Base-by-base conservation (phyloP, 1,284 basidiomycete genomes). In the Cutaneotrichosporon sp. region DNA sequence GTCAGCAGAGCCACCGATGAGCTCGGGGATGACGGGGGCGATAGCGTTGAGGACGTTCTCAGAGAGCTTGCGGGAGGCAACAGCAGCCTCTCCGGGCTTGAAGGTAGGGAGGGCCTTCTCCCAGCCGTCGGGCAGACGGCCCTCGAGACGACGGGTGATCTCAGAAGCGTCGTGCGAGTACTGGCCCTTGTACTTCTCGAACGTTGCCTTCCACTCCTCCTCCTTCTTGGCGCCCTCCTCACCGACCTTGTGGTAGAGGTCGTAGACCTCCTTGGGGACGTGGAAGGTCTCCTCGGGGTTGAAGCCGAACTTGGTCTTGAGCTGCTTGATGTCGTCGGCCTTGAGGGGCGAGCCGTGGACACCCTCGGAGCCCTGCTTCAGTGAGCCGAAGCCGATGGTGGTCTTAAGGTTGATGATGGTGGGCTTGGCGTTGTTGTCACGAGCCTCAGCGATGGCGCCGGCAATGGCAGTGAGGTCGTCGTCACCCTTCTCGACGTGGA, bases 341-440 rank as follows among this genome's bases (percentile, higher is more conserved):
- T 96, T 96, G 67, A 97, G 81, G 55, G 93, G 88, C 70, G 87
- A 68, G 65, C 93, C 93, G 76, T 97, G 92, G 60, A 96, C 89
- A 64, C 88, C 88, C 67, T 94, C 90, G 17, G 88, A 89, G 63
- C 92, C 92, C 77, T 91, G 86, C 70, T 84, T 82, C 79, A 88
- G 87, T 43, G 92, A 96, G 57, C 93, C 92, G 72, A 82, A 97
- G 50, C 92, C 92, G 62, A 97, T 97, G 57, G 87, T 94, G 57
- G 93, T 97, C 71, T 81, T 84, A 54, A 94, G 77, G 61, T 83
- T 81, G 75, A 96, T 88, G 65, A 97, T 78, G 33, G 90, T 89
- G 42, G 92, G 92, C 78, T 91, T 90, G 76, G 70, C 80, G 71
- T 81, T 87, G 72, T 84, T 84, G 72, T 81, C 78, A 66, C 84